These are phyloP conservation scores for Rubus parviflorus DNA, from an alignment of 306 rosid genomes.

Conservation along the genomic window DNA sequence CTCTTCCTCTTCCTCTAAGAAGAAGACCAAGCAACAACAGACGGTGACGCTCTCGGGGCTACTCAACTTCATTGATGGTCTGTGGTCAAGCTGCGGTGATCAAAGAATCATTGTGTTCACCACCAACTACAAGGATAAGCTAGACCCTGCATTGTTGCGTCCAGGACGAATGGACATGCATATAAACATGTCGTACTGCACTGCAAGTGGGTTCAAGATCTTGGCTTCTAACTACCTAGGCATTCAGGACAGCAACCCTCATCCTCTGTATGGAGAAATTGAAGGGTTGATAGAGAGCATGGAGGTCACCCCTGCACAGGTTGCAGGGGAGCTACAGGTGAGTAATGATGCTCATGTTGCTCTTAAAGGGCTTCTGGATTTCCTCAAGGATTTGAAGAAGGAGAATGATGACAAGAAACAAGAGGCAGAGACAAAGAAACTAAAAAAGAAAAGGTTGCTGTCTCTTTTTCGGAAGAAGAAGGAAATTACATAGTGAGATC, in stretches of 20 bases:
- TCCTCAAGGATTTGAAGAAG: conserved; percentile 23
- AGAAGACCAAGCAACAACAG: background rate
- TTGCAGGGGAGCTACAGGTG: conserved; percentile 53
- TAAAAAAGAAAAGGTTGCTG: background rate
- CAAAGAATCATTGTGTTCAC: conserved; percentile 58
- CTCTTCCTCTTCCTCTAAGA: background rate
- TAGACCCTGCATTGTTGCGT: conserved; percentile 52
- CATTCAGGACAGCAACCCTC: conserved; percentile 15
- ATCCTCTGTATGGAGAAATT: conserved; percentile 24
- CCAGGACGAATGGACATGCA: conserved; percentile 67
- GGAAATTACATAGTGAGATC: background rate
- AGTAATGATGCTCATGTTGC: conserved; percentile 36
- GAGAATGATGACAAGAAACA: background rate
- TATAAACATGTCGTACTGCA: conserved; percentile 48
- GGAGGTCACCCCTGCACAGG: conserved; percentile 49
- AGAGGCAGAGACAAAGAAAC: background rate
- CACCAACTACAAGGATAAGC: conserved; percentile 48
- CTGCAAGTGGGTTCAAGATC: conserved; percentile 27
- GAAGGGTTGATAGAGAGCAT: conserved; percentile 35
- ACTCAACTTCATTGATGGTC: conserved; percentile 54
- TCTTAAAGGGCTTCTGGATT: conserved; percentile 23
- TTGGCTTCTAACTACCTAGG: conserved; percentile 44
- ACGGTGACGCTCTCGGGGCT: conserved; percentile 36
- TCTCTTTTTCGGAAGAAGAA: background rate
- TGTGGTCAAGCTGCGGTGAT: conserved; percentile 67